Evolutionary conservation across 305 asterid species (phyloP).

Genomic region (Fraxinus dipetala): DNA sequence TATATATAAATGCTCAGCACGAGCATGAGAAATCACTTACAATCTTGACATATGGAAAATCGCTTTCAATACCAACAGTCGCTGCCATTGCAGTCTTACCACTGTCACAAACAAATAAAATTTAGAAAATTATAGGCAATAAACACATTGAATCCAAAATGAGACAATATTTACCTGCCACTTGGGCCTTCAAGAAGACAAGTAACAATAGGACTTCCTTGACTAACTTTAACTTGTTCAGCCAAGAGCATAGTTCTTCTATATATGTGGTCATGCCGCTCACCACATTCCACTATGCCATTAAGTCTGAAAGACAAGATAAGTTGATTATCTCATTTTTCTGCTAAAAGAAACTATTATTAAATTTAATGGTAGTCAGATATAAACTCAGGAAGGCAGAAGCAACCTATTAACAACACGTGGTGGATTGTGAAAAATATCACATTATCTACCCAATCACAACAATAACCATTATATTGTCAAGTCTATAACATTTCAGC

Average conservation of each 20-base stretch:
- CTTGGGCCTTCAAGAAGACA: constrained; percentile 98
- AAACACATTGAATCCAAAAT: constrained; percentile 15
- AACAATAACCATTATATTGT: not conserved
- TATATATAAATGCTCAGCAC: not conserved
- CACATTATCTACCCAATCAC: not conserved
- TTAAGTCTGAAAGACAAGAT: constrained; percentile 57
- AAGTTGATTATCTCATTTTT: constrained; percentile 15
- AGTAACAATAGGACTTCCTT: constrained; percentile 85
- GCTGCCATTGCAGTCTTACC: constrained; percentile 99
- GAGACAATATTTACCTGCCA: constrained; percentile 65
- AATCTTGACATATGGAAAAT: constrained; percentile 91
- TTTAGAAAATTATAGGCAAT: constrained; percentile 14
- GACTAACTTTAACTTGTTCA: constrained; percentile 87
- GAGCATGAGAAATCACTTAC: constrained; percentile 47
- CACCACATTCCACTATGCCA: constrained; percentile 84
- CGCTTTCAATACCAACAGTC: constrained; percentile 83
- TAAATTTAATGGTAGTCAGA: not conserved
- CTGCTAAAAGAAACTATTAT: constrained; percentile 8
- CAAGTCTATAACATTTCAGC: not conserved
- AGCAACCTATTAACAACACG: not conserved
- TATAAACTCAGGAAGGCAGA: constrained; percentile 13
- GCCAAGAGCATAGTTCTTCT: constrained; percentile 80
- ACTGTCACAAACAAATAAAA: constrained; percentile 45
- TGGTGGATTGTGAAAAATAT: not conserved
- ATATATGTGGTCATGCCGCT: constrained; percentile 72